phyloP scores from a whole-genome alignment of 371 early-diverging fungal species.

The Cokeromyces recurvatus region DNA sequence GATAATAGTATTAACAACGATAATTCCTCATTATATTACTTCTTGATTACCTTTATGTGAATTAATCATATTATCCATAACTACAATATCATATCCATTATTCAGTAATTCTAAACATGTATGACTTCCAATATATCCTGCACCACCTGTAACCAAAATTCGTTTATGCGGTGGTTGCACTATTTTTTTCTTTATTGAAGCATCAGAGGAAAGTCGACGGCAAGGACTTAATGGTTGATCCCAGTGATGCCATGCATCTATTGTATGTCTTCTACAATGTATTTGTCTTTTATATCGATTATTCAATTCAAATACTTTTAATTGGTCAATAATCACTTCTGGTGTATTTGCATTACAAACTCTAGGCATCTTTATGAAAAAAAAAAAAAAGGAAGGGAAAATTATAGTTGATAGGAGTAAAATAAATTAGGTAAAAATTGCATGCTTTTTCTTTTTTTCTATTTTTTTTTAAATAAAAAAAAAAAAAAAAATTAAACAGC shows the following conservation, averaged over 20 bases:
- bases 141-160: constrained; percentile 86
- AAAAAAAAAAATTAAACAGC: background rate
- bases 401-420: too few species aligned
- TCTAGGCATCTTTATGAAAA: too few species aligned
- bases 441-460: background rate
- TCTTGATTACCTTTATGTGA: constrained; percentile 43
- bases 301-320: too few species aligned
- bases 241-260: constrained; percentile 23
- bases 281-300: too few species aligned
- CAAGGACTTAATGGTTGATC: constrained; percentile 9
- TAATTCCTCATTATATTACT: too few species aligned
- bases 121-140: constrained; percentile 91
- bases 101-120: constrained; percentile 76
- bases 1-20: too few species aligned
- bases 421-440: too few species aligned
- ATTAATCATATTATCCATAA: constrained; percentile 79
- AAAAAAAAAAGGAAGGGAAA: too few species aligned
- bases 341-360: too few species aligned
- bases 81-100: constrained; percentile 68
- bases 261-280: constrained; percentile 16
- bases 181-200: constrained; percentile 9
- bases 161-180: constrained; percentile 27
- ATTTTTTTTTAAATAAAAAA: too few species aligned
- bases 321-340: too few species aligned
- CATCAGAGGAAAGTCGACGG: constrained; percentile 11